Conservation (phyloP, 2,329 filamentous ascomycete species). For the Scleromitrula shiraiana region DNA sequence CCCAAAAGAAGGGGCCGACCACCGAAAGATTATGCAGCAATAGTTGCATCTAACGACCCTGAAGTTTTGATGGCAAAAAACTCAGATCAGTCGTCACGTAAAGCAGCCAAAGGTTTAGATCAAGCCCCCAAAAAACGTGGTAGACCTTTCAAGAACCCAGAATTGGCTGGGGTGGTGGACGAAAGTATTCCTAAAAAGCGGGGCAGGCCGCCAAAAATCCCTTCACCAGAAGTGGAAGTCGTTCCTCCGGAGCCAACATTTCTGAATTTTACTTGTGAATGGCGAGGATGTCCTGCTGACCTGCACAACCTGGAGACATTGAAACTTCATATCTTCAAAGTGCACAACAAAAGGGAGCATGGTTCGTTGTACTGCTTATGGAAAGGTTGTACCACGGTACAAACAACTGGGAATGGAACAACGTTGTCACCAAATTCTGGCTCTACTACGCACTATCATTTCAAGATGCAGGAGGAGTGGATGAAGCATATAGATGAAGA, state of each 20-base stretch:
- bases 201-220: constrained; percentile 12
- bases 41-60: neutral
- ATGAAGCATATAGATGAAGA: constrained; percentile 42
- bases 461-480: constrained; percentile 31
- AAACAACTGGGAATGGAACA: constrained; percentile 13
- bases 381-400: constrained; percentile 32
- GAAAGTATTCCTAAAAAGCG: constrained; percentile 11
- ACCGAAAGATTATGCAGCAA: neutral
- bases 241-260: constrained; percentile 34
- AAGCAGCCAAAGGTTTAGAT: neutral
- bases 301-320: constrained; percentile 55
- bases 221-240: constrained; percentile 4
- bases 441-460: constrained; percentile 9
- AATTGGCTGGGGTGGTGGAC: neutral
- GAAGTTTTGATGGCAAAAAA: neutral
- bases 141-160: constrained; percentile 15
- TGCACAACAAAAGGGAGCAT: constrained; percentile 35
- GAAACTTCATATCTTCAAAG: constrained; percentile 41
- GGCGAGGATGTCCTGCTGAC: constrained; percentile 50
- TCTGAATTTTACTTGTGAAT: constrained; percentile 50
- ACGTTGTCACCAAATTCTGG: constrained; percentile 9
- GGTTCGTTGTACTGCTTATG: constrained; percentile 32
- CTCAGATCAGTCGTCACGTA: neutral
- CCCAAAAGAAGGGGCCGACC: constrained; percentile 4
- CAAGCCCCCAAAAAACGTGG: constrained; percentile 13